Evolutionary conservation across 331 rosid genomes (phyloP), one percentile per base, ranked within the genome.

Genomic region (Pyracantha coccinea): DNA sequence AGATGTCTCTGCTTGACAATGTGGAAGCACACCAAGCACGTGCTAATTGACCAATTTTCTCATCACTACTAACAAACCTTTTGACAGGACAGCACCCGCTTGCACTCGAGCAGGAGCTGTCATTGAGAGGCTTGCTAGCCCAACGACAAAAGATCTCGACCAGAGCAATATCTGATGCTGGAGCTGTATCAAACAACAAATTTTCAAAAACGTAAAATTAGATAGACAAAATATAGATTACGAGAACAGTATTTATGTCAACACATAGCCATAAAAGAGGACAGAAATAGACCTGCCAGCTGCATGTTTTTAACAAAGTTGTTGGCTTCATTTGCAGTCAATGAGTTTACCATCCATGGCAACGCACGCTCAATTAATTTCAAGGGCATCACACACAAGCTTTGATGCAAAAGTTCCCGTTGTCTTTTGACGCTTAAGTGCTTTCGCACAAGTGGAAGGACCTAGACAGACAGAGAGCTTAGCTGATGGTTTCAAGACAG

Each of bases 381-480:
- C 85, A 94, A 73, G 57, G 99, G 96, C 99, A 94, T 92, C 92
- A 88, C 61, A 83, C 96, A 88, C 82, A 92, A 86, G 80, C 91
- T 92, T 82, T 83, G 91, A 79, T 92, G 87, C 82, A 90, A 74
- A 75, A 94, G 86, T 83, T 90, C 96, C 28, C 88, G 86, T 83
- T 94, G 99, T 78, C 80, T 88, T 83, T 85, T 78, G 86, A 85
- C 71, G 71, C 83, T 83, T 68, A 92, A 85, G 88, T 79, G 88
- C 85, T 85, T 83, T 82, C 90, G 91, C 24, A 94, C 89, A 83
- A 88, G 92, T 53, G 99, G 96, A 84, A 92, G 93, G 83, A 94
- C 96, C 99, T 94, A 79, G 27, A 86, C 63, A 77, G 68, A 67
- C 32, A 72, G 55, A 57, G 64, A 66, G 60, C 69, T 53, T 13